Conservation (phyloP, 257 asterid species). For the Solanum phureja region DNA sequence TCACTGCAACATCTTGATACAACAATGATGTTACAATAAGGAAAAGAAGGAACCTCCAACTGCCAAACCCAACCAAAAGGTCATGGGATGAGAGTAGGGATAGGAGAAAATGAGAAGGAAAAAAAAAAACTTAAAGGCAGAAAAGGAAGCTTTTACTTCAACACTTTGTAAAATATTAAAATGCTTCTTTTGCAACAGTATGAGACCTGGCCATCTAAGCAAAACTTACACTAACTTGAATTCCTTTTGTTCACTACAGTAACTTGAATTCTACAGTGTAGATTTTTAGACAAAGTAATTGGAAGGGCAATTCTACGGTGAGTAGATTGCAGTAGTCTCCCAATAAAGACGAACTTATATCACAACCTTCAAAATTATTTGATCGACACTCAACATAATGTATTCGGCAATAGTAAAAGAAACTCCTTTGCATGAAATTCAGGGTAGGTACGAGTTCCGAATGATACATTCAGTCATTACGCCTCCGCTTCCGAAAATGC, state of each 20-base stretch:
- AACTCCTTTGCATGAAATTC: not conserved
- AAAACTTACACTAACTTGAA: constrained; percentile 3
- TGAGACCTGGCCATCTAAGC: not conserved
- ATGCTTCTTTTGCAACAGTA: not conserved
- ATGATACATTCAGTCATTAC: constrained; percentile 31
- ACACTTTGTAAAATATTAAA: not conserved
- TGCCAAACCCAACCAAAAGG: not conserved
- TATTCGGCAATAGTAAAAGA: constrained; percentile 1
- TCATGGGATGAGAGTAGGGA: not conserved
- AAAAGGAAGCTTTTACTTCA: not conserved
- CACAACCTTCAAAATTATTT: not conserved
- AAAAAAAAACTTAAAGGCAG: not conserved
- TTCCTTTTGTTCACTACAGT: not conserved
- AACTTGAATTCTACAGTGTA: not conserved
- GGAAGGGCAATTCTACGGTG: not conserved
- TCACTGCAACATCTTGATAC: not conserved
- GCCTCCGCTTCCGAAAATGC: constrained; percentile 66
- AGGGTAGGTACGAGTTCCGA: not conserved
- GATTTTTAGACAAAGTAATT: not conserved
- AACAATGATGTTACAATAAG: not conserved
- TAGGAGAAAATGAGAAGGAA: not conserved
- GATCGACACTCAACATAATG: not conserved
- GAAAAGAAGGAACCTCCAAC: not conserved
- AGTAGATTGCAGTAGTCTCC: not conserved
- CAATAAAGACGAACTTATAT: not conserved